phyloP scores from a whole-genome alignment of 2,329 filamentous ascomycete species.

The Ambrosiella cleistominuta region DNA sequence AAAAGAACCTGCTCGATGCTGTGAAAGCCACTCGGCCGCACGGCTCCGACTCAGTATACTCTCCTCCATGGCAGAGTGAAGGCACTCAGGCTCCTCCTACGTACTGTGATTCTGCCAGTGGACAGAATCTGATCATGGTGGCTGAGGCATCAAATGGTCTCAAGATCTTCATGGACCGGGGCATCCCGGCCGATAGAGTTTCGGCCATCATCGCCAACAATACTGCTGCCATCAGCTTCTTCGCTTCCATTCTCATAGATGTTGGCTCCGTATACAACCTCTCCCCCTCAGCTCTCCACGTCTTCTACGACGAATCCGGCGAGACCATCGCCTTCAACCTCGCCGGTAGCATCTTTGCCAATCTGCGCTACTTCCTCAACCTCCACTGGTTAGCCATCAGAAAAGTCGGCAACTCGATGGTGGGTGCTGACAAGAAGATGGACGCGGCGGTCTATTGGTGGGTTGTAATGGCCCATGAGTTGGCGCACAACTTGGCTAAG shows the following conservation, averaged over 20 bases:
- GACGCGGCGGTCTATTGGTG: constrained; percentile 80
- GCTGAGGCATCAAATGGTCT: constrained; percentile 55
- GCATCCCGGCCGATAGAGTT: constrained; percentile 22
- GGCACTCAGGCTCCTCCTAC: constrained; percentile 65
- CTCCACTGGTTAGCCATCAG: constrained; percentile 43
- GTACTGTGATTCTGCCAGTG: constrained; percentile 67
- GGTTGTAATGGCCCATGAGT: constrained; percentile 85
- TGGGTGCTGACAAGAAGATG: constrained; percentile 1
- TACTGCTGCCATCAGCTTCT: constrained; percentile 44
- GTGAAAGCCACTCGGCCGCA: constrained; percentile 63
- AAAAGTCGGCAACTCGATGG: constrained; percentile 18
- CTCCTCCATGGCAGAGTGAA: constrained; percentile 45
- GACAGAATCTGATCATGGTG: constrained; percentile 53
- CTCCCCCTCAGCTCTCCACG: constrained; percentile 50
- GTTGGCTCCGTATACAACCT: constrained; percentile 58
- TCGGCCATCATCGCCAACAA: constrained; percentile 44
- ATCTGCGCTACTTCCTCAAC: constrained; percentile 70
- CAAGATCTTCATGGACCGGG: constrained; percentile 52
- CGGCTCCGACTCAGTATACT: constrained; percentile 56
- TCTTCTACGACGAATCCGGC: constrained; percentile 68
- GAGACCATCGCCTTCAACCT: constrained; percentile 86
- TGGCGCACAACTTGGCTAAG: constrained; percentile 79
- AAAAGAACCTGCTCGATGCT: constrained; percentile 59
- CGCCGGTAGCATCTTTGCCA: constrained; percentile 79
- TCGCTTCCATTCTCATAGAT: constrained; percentile 52